A percentile compares a stretch with the other conserved stretches of the same genome.
Evolutionary conservation across 1,284 basidiomycete genomes (phyloP).

Genomic region (Retiboletus flavoniger): DNA sequence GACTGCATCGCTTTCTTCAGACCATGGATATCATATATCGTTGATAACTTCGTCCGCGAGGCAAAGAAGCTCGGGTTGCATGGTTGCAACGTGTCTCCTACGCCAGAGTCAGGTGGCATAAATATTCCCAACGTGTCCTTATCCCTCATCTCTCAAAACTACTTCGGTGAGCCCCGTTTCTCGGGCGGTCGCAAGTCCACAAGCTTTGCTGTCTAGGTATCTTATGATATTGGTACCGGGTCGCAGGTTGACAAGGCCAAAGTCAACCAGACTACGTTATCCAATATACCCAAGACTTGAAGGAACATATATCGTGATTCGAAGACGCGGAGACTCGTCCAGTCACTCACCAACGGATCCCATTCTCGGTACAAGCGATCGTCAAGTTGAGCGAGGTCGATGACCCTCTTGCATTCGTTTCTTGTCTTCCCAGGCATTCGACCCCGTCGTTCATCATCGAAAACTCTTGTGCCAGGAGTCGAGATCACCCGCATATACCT

Average conservation of each 20-base stretch:
- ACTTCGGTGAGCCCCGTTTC: slow-evolving; percentile 9
- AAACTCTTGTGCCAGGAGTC: neutral
- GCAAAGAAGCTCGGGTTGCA: slow-evolving; percentile 19
- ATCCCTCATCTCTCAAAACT: slow-evolving; percentile 11
- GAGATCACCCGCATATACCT: slow-evolving; percentile 3
- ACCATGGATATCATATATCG: neutral
- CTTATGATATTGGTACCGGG: slow-evolving; percentile 7
- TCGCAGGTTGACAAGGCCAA: slow-evolving; percentile 1
- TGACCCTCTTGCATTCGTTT: neutral
- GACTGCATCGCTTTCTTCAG: neutral
- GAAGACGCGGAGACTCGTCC: neutral
- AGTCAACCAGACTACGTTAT: neutral
- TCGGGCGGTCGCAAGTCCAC: slow-evolving; percentile 6
- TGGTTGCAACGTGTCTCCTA: slow-evolving; percentile 13
- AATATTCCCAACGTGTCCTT: slow-evolving; percentile 18
- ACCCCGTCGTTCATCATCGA: neutral
- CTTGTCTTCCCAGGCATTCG: neutral
- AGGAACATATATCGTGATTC: neutral
- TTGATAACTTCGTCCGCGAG: slow-evolving; percentile 16
- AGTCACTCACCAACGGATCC: neutral
- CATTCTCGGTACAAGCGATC: neutral
- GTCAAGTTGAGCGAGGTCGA: neutral
- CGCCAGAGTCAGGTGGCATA: slow-evolving; percentile 8
- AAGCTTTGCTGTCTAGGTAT: slow-evolving; percentile 2
- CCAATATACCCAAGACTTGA: neutral